Evolutionary conservation across 2,329 filamentous ascomycete genomes (phyloP), one percentile per base, ranked within the genome.

Genomic region (Monosporascus sp.): DNA sequence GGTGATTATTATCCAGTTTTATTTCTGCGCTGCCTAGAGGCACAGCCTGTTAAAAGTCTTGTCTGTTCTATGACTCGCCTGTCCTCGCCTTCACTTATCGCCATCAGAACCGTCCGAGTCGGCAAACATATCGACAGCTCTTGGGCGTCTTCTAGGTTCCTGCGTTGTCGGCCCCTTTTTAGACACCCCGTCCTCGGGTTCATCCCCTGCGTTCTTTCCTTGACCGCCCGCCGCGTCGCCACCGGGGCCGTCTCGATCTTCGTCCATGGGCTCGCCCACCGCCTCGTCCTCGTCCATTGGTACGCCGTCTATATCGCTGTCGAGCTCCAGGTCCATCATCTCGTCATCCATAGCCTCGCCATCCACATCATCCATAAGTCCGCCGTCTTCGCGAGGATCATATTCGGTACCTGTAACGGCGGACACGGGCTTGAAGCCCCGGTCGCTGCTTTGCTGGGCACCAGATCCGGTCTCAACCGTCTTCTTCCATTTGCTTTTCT

Each of bases 81-180:
- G 20, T 16, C 26, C 8, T n/a, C 27, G 20, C 1, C 22, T 40
- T 64, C 56, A 67, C 51, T 62, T 60, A 43, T 59, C 63, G 27
- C 61, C 66, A n/a, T 74, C 72, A 31, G 69, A 74, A 41, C 70
- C 79, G 60, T 88, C 88, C 5, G 86, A 88, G 68, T 88, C 87
- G 11, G 87, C 89, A 80, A 94, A 95, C 89, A 94, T 92, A 66
- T 94, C 89, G 60, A 88, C 88, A 5, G 89, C 89, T 60, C 85
- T 84, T 70, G 89, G 87, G 57, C 87, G 80, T 65, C 81, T 87
- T 61, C 81, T 76, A 58, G 75, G 65, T 53, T 60, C 62, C 41
- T 53, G 65, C 55, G 68, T 70, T 47, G 62, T 63, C 52, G 57
- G 54, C 40, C 58, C 59, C 40, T 62, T 59, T 49, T 55, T 63